Evolutionary conservation across 2,329 filamentous ascomycete species (phyloP).

Genomic region (Nemania sp.): DNA sequence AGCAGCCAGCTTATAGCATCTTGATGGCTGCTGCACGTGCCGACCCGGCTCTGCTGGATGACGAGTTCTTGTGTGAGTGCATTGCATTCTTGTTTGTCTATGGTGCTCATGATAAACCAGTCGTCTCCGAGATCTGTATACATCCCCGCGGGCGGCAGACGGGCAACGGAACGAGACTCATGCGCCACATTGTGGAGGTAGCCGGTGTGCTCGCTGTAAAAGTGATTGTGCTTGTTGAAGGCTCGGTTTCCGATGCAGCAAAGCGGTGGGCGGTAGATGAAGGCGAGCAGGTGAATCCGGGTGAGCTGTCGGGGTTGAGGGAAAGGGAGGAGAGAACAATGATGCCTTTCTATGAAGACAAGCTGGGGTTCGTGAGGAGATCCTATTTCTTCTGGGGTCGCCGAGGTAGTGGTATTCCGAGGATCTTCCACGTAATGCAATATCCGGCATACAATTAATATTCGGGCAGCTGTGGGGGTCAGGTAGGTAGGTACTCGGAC

Average conservation of each 20-base stretch:
- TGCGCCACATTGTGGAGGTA: conserved; percentile 23
- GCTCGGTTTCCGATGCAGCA: conserved; percentile 23
- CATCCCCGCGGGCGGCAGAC: conserved; percentile 18
- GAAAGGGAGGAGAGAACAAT: conserved; percentile 15
- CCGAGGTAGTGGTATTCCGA: conserved; percentile 19
- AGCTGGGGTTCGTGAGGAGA: conserved; percentile 22
- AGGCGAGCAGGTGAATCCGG: conserved; percentile 13
- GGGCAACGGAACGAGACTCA: conserved; percentile 23
- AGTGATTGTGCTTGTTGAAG: conserved; percentile 24
- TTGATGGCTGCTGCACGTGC: conserved; percentile 24
- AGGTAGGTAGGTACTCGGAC: not conserved
- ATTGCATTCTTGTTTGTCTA: not conserved
- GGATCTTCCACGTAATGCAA: conserved; percentile 29
- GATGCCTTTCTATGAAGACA: conserved; percentile 21
- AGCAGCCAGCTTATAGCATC: conserved; percentile 21
- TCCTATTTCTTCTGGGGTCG: conserved; percentile 29
- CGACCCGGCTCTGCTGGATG: conserved; percentile 23
- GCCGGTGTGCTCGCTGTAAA: conserved; percentile 20
- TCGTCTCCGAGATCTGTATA: conserved; percentile 26
- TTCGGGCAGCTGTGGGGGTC: too few species aligned
- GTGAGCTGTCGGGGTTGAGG: conserved; percentile 12
- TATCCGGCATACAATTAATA: conserved; percentile 14
- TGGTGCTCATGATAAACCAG: conserved; percentile 16
- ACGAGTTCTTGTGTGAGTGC: conserved; percentile 25
- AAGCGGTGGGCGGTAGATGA: conserved; percentile 19